Base-by-base conservation (phyloP, 345 rosid species). In the Lagerstroemia speciosa region DNA sequence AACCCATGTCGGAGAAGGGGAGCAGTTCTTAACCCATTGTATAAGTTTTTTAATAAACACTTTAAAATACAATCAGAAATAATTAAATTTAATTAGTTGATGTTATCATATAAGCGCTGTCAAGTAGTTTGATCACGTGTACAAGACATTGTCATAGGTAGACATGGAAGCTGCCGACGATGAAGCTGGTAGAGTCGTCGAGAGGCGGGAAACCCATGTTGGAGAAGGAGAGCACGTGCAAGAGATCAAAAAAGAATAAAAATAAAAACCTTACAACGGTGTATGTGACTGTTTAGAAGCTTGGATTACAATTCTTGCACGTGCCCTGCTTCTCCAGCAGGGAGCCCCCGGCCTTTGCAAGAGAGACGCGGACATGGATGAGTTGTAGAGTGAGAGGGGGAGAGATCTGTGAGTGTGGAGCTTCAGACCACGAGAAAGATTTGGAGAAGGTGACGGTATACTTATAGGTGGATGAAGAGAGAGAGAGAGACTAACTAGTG, bases 291-390 rank as follows among this genome's bases (percentile, higher is more conserved):
- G 48, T 65, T 58, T n/a, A n/a, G n/a, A n/a, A n/a, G n/a, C n/a
- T n/a, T 32, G 64, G 12, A 14, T 33, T 31, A 36, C 36, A n/a
- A 8, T 24, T 58, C 67, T 75, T 89, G 98, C 98, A 93, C 98
- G 98, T 93, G 98, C 97, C 97, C 98, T 89, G 97, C 98, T 93
- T 93, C 98, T 93, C 98, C 98, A 93, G 55, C 97, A 72, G 72
- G 91, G 78, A 90, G 77, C 74, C 75, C 62, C 88, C 71, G 87
- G 71, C 82, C 90, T 77, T 17, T 30, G n/a, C 20, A 8, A 27
- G 53, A 61, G 2, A n/a, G 30, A 24, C 12, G 22, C 24, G 11
- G 12, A 53, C 30, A 63, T 62, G 32, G 62, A 63, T 37, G 45
- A 14, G 24, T 26, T 6, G 16, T 46, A 46, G 45, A 50, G 33